Evolutionary conservation across 495 filamentous ascomycete species (phyloP), one percentile per base, ranked within the genome.

Genomic region (Staphylotrichum longicolle): DNA sequence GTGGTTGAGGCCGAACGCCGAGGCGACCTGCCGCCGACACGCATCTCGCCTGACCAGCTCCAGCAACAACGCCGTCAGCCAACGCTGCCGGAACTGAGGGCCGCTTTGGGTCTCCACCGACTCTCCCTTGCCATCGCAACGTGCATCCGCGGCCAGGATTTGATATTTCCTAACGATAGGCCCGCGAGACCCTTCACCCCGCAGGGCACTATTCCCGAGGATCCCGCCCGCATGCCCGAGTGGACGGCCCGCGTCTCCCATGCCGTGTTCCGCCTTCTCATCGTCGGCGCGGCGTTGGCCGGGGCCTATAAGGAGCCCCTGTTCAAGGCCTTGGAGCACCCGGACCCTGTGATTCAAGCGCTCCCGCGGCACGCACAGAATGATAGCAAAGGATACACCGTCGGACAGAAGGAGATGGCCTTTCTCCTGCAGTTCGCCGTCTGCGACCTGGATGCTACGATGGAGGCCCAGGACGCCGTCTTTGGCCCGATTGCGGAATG

Each of bases 231-330:
- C 30, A 50, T 50, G 47, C 27, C 47, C 34, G 51, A 54, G 51
- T 41, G 32, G 27, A 3, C 2, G 4, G 14, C 34, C 8, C 51
- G 51, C 12, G 14, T 54, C 12, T 12, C 3, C 12, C 10, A 27
- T 5, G 37, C 51, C 34, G 3, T 40, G 1, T 54, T n/a, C 51
- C 8, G 51, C 5, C 32, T 27, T 4, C 15, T 54, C 34, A 41
- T 41, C 5, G 14, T 10, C 35, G 51, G 51, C 7, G 51, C 51
- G 3, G 35, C 51, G 2, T 35, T 54, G 14, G 51, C 51, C 15
- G 51, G 51, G 2, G 35, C 35, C n/a, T 54, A 54, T 12, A 40
- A 41, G 3, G 51, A 54, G 51, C 51, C 51, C 34, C 8, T 54
- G 51, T 27, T 40, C 51, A 30, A 20, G 51, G 51, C 51, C 34